Percentiles rank a stretch among this genome's conserved stretches.
These are phyloP conservation scores for Monosporozyma unispora DNA, from an alignment of 805 yeast species.

Conservation along the genomic window DNA sequence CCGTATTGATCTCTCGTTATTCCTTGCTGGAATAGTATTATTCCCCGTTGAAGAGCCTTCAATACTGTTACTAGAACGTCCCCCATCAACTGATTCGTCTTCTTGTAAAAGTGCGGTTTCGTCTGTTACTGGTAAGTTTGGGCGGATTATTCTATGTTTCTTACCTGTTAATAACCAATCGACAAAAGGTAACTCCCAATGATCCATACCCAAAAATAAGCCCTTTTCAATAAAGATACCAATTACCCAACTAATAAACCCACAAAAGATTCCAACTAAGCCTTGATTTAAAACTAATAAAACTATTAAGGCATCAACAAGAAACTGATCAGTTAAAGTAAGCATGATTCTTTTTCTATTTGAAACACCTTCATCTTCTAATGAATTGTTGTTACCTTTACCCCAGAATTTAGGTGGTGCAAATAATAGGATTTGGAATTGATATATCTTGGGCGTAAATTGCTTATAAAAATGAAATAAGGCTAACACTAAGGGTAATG, in stretches of 20 bases:
- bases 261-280: constrained; percentile 31
- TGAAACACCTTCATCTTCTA: constrained; percentile 7
- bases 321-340: constrained; percentile 30
- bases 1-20: neutral
- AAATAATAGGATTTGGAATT: constrained; percentile 31
- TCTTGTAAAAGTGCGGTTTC: neutral
- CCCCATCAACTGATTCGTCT: neutral
- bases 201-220: constrained; percentile 35
- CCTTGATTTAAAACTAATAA: constrained; percentile 39
- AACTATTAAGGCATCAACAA: constrained; percentile 24
- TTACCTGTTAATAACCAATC: constrained; percentile 5
- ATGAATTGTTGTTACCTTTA: constrained; percentile 10
- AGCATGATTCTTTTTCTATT: neutral
- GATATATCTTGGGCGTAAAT: constrained; percentile 35
- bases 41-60: neutral
- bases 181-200: constrained; percentile 29
- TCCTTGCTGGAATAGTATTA: neutral
- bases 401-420: constrained; percentile 17
- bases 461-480: constrained; percentile 34
- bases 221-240: constrained; percentile 38
- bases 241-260: constrained; percentile 35
- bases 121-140: neutral
- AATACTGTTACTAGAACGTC: too few species aligned
- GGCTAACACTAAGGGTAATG: constrained; percentile 34
- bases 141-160: neutral